phyloP scores from a whole-genome alignment of 2,329 filamentous ascomycete species.

The Monosporascus cannonballus region DNA sequence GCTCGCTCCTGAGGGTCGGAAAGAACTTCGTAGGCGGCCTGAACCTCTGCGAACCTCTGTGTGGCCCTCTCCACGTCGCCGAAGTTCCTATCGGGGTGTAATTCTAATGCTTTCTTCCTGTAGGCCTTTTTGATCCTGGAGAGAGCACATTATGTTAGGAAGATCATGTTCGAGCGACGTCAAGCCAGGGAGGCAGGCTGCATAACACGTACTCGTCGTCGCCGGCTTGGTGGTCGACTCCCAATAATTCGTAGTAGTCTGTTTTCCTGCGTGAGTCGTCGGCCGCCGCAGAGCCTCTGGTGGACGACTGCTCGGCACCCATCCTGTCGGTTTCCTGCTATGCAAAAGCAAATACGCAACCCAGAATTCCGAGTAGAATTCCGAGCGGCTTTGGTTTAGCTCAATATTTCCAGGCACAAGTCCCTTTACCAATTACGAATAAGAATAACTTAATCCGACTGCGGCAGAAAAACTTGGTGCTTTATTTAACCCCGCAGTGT shows the following conservation, averaged over 20 bases:
- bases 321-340: slow-evolving; percentile 23
- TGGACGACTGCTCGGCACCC: slow-evolving; percentile 52
- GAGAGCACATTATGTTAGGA: not conserved
- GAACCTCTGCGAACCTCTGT: slow-evolving; percentile 80
- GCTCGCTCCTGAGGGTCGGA: slow-evolving; percentile 92
- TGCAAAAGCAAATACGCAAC: no score
- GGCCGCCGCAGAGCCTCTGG: slow-evolving; percentile 23
- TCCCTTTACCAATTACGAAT: no score
- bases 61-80: slow-evolving; percentile 81
- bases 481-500: no score
- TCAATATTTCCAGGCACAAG: no score
- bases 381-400: no score
- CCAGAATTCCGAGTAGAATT: no score
- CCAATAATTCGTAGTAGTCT: slow-evolving; percentile 82
- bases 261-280: slow-evolving; percentile 45
- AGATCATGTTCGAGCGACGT: not conserved
- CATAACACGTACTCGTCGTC: slow-evolving; percentile 65
- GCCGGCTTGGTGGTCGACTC: slow-evolving; percentile 63
- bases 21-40: slow-evolving; percentile 91
- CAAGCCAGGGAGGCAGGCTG: not conserved
- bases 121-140: slow-evolving; percentile 87
- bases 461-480: no score
- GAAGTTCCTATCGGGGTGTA: slow-evolving; percentile 92
- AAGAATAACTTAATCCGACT: no score
- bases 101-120: slow-evolving; percentile 79